A percentile compares a stretch with the other conserved stretches of the same genome.
Conservation (phyloP, 192 early-diverging fungal species). For the Chytriomyces hyalinus region DNA sequence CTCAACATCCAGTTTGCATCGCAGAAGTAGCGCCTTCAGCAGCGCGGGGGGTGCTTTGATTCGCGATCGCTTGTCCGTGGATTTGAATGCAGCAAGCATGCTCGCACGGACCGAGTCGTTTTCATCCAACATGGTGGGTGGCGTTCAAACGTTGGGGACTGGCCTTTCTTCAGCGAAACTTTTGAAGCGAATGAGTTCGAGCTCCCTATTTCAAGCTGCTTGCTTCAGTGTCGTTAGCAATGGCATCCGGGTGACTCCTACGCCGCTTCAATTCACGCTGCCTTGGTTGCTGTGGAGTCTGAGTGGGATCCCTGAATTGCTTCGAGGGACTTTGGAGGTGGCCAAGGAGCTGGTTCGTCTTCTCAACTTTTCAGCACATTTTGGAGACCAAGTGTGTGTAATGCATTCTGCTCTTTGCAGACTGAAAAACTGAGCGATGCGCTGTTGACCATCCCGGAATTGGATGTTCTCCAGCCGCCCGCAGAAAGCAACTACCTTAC, state of each 20-base stretch:
- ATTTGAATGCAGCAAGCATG: neutral
- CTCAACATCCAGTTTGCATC: neutral
- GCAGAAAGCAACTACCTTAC: constrained; percentile 13
- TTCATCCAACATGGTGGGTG: neutral
- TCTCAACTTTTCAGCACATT: neutral
- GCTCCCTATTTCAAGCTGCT: constrained; percentile 17
- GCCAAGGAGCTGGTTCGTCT: constrained; percentile 6
- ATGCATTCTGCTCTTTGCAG: neutral
- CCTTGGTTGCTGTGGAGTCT: constrained; percentile 9
- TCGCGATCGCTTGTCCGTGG: neutral
- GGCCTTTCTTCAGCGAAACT: constrained; percentile 1
- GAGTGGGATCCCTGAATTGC: neutral
- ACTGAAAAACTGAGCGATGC: neutral
- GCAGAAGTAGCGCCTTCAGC: neutral
- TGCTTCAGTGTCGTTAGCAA: neutral
- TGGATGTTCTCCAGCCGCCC: neutral
- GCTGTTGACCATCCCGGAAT: neutral
- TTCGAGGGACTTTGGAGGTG: neutral
- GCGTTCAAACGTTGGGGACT: neutral
- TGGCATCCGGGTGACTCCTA: neutral
- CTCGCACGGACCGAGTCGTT: neutral
- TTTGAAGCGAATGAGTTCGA: constrained; percentile 24
- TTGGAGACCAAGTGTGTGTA: neutral
- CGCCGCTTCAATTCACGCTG: neutral
- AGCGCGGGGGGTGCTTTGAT: constrained; percentile 27